Base-by-base conservation (phyloP, 2,329 filamentous ascomycete genomes). In the Nothophaeocryptopus gaeumannii region DNA sequence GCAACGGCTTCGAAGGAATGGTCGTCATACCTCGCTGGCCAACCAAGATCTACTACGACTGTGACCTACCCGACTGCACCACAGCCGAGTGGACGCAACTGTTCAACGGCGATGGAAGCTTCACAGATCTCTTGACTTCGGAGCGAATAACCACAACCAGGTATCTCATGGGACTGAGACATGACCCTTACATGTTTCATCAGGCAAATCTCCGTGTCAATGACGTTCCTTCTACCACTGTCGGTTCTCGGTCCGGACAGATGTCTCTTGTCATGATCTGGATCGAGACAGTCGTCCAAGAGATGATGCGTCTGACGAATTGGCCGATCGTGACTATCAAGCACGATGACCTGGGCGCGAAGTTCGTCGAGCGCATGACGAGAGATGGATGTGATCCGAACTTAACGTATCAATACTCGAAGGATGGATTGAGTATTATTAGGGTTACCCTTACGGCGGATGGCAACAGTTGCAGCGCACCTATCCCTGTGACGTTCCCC, bases 11-110 rank as follows among this genome's bases (percentile, higher is more conserved):
- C 35, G 47, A 50, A 9, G 47, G 47, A 8, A 43, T 43, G 40
- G 40, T 50, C 15, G 39, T 50, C 30, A 34, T 50, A 2, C 47
- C 47, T 9, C 39, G 47, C n/a, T 50, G 47, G 47, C 47, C 47
- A 12, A 50, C 47, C 2, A 50, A 39, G 14, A 45, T 50, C 40
- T 50, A 50, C 40, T 50, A 50, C 13, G 47, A 50, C n/a, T 50
- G 47, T 31, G 47, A 50, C 10, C 30, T 43, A 1, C 47, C 47
- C 11, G 47, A 20, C 12, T 50, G 47, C 9, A 45, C 47, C 10
- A 50, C 47, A 2, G 26, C 37, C 5, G 47, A 50, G 39, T 50
- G 47, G 47, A 50, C 47, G 2, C 39, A 50, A n/a, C 47, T 50
- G 14, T 50, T 50, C 10, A 15, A 16, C 5, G 47, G 47, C 2